Evolutionary conservation across 306 rosid species (phyloP), one percentile per base, ranked within the genome.

Genomic region (Pyrus communis): DNA sequence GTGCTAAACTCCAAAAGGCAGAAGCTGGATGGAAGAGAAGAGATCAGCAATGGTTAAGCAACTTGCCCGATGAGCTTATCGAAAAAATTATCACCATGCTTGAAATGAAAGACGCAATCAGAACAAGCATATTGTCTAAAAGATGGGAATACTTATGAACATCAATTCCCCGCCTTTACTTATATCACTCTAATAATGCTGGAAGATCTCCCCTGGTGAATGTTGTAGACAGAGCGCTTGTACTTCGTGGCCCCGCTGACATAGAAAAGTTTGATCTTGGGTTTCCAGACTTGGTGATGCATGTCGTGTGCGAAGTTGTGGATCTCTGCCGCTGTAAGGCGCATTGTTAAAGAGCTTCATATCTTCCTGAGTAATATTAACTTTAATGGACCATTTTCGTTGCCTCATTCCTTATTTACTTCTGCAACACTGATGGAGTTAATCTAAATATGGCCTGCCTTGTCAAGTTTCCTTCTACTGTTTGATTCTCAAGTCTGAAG

Each of bases 101-200:
- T 31, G 38, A 30, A 46, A 70, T 19, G 18, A 46, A 49, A 49
- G 74, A 49, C 2, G 61, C 74, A 45, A 49, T 52, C 22, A 28
- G 75, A 52, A 71, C 63, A 52, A 71, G 75, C 63, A 71, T 70
- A 28, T 22, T 70, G 62, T 71, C 63, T 31, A 52, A 49, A 27
- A 49, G 27, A 70, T 70, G 61, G 74, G 74, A 69, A 17, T 19
- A 7, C 74, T 10, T 25, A 11, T 69, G 60, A 61, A 70, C 73
- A 25, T 69, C 73, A 45, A 25, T 69, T 69, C 59, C 73, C 11
- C 3, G 18, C 17, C 59, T 49, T 49, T 6, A 70, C 0, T 70
- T 70, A 49, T 15, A 25, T 70, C 3, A 68, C 42, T 38, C 10
- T 38, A 38, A 38, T 38, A 2, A 38, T 22, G 35, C 21, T 43